Base-by-base conservation (phyloP, 345 rosid genomes). In the Mercurialis annua region DNA sequence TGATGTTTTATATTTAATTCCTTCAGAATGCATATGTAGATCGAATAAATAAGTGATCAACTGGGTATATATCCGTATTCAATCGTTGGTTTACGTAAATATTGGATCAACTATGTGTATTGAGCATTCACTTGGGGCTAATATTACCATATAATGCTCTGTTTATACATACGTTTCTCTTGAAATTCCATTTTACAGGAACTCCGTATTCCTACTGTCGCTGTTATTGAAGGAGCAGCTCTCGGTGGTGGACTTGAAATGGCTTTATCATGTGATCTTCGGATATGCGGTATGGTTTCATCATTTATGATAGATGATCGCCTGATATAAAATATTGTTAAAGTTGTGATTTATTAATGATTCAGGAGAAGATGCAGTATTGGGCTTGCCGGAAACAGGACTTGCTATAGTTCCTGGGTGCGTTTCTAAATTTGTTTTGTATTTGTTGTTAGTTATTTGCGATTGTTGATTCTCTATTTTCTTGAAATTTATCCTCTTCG, bases 371-470 rank as follows among this genome's bases (percentile, higher is more conserved):
- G 78, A 83, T 74, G 97, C 99, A 57, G 71, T 80, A 30, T 75
- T 93, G 77, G 87, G 92, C 61, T 83, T 93, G 85, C 97, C 96
- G 29, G 99, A 93, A 85, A 93, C 97, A 56, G 99, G 95, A 77
- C 96, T 93, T 18, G 99, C 96, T 70, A 86, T 90, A 75, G 89
- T 89, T 71, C 99, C 99, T 16, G 97, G 96, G 96, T 93, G 78
- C 54, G 67, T 58, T 1, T 44, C 30, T 48, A 48, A n/a, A 26
- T 40, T 38, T 61, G 27, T 60, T 43, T 56, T 55, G 18, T 27
- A 2, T 36, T 51, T 34, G 0, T 18, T n/a, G 21, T 48, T 56
- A 36, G 11, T 43, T 60, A 31, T 54, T 31, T 46, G 44, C 3
- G 31, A n/a, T 60, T 61, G 18, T 30, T 49, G 58, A 48, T 8